These are phyloP conservation scores for Penicillium hesseltinei DNA, from an alignment of 2,329 filamentous ascomycete genomes.

Conservation along the genomic window DNA sequence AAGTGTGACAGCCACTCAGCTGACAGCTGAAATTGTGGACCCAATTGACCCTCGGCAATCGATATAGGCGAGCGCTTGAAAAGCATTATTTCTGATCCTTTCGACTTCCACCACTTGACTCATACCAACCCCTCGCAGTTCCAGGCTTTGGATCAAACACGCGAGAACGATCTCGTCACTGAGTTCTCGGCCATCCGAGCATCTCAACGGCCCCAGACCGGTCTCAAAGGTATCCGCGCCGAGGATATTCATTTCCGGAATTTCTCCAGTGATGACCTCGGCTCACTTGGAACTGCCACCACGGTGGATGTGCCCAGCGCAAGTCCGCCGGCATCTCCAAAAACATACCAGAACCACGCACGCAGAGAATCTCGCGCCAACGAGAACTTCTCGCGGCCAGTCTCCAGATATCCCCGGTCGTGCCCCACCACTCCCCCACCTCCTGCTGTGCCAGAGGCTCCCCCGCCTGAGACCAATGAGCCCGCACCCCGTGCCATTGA, in stretches of 20 bases:
- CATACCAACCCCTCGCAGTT: slow-evolving; percentile 58
- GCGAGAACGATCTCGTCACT: slow-evolving; percentile 52
- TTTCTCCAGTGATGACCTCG: slow-evolving; percentile 34
- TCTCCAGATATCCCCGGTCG: slow-evolving; percentile 41
- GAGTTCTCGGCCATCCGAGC: slow-evolving; percentile 55
- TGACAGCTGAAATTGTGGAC: neutral
- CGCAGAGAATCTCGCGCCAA: slow-evolving; percentile 40
- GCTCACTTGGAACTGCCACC: slow-evolving; percentile 22
- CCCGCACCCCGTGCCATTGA: slow-evolving; percentile 42
- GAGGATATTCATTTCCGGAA: slow-evolving; percentile 46
- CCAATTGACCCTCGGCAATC: slow-evolving; percentile 7
- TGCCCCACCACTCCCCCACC: slow-evolving; percentile 43
- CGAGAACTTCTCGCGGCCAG: slow-evolving; percentile 58
- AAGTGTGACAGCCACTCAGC: slow-evolving; percentile 25
- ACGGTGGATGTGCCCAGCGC: slow-evolving; percentile 25
- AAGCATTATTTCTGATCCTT: slow-evolving; percentile 59
- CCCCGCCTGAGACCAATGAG: slow-evolving; percentile 32
- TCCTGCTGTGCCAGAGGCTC: slow-evolving; percentile 36
- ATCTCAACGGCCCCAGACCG: slow-evolving; percentile 50
- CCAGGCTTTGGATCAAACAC: slow-evolving; percentile 51
- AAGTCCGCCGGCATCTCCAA: slow-evolving; percentile 35
- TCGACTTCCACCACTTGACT: slow-evolving; percentile 63
- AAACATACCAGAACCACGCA: slow-evolving; percentile 23
- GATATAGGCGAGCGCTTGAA: slow-evolving; percentile 44
- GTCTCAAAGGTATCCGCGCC: slow-evolving; percentile 54